These are phyloP conservation scores for Arabis hirsuta DNA, from an alignment of 345 rosid species.

Conservation along the genomic window DNA sequence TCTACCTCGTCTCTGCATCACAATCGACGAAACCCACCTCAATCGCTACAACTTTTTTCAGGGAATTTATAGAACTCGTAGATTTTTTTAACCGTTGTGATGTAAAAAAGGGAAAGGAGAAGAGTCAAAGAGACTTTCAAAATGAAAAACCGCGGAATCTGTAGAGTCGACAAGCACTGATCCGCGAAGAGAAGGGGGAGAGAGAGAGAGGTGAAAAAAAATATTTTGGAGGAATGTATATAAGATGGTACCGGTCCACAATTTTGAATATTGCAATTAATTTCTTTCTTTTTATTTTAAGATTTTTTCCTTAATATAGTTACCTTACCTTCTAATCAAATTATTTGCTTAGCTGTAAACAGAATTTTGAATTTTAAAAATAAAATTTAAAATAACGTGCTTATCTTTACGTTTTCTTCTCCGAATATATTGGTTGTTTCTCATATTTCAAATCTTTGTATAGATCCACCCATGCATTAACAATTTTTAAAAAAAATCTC, in stretches of 20 bases:
- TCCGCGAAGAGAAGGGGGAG: conserved; percentile 24
- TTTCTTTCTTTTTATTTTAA: conserved; percentile 2
- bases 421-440: background rate
- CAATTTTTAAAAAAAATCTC: background rate
- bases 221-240: conserved; percentile 3
- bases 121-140: conserved; percentile 33
- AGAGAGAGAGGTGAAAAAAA: background rate
- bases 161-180: conserved; percentile 37
- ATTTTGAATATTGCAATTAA: conserved; percentile 23
- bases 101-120: conserved; percentile 23
- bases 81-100: conserved; percentile 28
- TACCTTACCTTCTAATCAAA: conserved; percentile 41
- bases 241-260: conserved; percentile 20
- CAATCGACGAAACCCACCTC: conserved; percentile 23
- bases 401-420: conserved; percentile 10
- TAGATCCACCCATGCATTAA: conserved; percentile 17
- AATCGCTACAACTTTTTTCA: conserved; percentile 15
- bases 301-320: background rate
- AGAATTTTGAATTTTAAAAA: background rate
- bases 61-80: conserved; percentile 5
- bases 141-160: conserved; percentile 38
- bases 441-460: background rate
- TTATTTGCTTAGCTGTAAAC: conserved; percentile 36
- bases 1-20: conserved; percentile 39
- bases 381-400: background rate